A percentile compares a stretch with the other conserved stretches of the same genome.
These are phyloP conservation scores for Aspergillus sclerotialis DNA, from an alignment of 2,329 filamentous ascomycete genomes.

Conservation along the genomic window DNA sequence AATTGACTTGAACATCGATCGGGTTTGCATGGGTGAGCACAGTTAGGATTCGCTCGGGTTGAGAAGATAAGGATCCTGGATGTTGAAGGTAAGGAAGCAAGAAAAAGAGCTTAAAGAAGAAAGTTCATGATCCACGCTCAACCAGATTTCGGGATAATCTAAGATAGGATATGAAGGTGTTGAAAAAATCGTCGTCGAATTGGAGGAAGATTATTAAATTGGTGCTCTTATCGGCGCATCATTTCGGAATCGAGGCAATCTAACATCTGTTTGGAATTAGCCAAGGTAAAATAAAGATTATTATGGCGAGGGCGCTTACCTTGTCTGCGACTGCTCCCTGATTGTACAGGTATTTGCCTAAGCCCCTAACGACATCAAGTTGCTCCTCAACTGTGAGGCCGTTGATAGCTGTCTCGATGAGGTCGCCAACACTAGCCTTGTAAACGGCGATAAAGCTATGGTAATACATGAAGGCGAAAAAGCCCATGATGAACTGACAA, in stretches of 20 bases:
- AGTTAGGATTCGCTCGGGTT: too few relatives aligned
- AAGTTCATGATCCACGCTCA: too few relatives aligned
- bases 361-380: constrained; percentile 63
- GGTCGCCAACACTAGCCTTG: constrained; percentile 74
- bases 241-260: constrained; percentile 32
- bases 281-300: background rate
- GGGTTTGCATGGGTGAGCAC: too few relatives aligned
- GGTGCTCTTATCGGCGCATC: constrained; percentile 26
- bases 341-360: constrained; percentile 59
- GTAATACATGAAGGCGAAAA: constrained; percentile 98
- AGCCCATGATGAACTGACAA: constrained; percentile 99
- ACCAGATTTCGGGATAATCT: too few relatives aligned
- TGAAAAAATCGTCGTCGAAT: too few relatives aligned
- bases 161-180: too few relatives aligned
- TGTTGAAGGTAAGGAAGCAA: too few relatives aligned
- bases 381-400: constrained; percentile 85
- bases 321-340: constrained; percentile 52
- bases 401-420: constrained; percentile 86
- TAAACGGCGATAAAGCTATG: constrained; percentile 92
- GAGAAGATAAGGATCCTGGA: too few relatives aligned
- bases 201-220: too few relatives aligned
- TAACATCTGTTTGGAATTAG: constrained; percentile 24
- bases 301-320: constrained; percentile 30
- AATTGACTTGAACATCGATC: too few relatives aligned
- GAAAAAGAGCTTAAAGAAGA: too few relatives aligned